phyloP scores from a whole-genome alignment of 1,284 basidiomycete species.

The Ustilago loliicola region DNA sequence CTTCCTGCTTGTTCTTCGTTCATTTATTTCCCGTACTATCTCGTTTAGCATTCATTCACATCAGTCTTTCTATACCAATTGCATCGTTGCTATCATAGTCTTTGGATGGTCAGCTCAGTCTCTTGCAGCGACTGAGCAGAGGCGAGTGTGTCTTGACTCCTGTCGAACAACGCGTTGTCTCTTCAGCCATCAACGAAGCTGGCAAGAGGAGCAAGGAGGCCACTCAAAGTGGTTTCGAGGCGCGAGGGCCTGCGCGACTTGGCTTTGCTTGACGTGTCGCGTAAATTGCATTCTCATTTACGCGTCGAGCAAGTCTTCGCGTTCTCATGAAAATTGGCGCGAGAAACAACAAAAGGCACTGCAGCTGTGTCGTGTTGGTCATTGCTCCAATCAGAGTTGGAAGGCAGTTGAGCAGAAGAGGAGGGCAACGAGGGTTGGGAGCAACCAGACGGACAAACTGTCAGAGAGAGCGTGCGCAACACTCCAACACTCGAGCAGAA shows the following conservation, averaged over 20 bases:
- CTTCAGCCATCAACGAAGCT: no score
- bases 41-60: background rate
- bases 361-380: conserved; percentile 26
- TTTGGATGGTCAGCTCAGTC: no score
- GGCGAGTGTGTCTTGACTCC: no score
- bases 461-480: conserved; percentile 8
- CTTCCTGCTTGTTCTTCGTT: background rate
- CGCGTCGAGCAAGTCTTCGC: conserved; percentile 34
- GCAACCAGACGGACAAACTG: background rate
- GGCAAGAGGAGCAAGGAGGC: no score
- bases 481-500: conserved; percentile 15
- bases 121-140: no score
- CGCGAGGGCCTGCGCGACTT: background rate
- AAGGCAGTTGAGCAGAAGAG: conserved; percentile 23
- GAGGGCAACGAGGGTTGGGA: background rate
- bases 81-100: no score
- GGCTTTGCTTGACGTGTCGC: conserved; percentile 29
- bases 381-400: background rate
- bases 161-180: no score
- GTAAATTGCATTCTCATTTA: conserved; percentile 39
- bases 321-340: conserved; percentile 2
- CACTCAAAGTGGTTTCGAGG: background rate
- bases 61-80: conserved; percentile 5
- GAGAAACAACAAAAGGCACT: conserved; percentile 23
- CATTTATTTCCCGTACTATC: background rate